A percentile compares a stretch with the other conserved stretches of the same genome.
Evolutionary conservation across 306 rosid genomes (phyloP).

Genomic region (Trifolium fragiferum): DNA sequence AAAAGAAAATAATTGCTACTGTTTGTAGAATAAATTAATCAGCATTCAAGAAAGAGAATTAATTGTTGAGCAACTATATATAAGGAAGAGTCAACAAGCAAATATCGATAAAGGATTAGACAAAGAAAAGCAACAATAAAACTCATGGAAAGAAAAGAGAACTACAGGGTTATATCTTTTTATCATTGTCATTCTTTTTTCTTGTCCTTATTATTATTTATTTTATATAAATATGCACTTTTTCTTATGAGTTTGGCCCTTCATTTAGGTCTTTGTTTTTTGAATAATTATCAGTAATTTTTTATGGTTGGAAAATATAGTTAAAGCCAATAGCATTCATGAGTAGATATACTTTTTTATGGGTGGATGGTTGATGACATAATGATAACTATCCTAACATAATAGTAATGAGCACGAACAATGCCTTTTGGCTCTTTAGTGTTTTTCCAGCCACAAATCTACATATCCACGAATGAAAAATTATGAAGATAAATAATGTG

Average conservation of each 20-base stretch:
- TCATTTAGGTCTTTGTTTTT: background rate
- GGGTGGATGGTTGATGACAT: background rate
- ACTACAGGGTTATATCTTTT: slow-evolving; percentile 20
- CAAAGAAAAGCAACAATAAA: background rate
- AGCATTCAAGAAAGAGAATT: background rate
- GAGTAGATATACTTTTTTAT: background rate
- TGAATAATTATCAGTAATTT: background rate
- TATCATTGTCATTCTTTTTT: slow-evolving; percentile 22
- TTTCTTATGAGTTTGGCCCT: background rate
- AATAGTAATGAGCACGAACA: slow-evolving; percentile 4
- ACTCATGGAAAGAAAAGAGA: background rate
- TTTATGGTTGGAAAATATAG: background rate
- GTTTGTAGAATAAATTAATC: background rate
- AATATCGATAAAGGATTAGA: slow-evolving; percentile 22
- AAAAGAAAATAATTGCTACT: slow-evolving; percentile 5
- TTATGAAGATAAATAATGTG: background rate
- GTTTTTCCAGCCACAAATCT: background rate
- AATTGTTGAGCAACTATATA: background rate
- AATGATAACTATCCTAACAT: background rate
- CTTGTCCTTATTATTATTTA: slow-evolving; percentile 9
- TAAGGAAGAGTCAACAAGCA: slow-evolving; percentile 24
- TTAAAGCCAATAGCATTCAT: background rate
- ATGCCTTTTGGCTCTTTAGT: background rate
- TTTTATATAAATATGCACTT: background rate
- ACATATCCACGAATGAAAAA: too few species aligned